Evolutionary conservation across 1,139 yeast genomes (phyloP).

Genomic region (Kodamaea ohmeri): DNA sequence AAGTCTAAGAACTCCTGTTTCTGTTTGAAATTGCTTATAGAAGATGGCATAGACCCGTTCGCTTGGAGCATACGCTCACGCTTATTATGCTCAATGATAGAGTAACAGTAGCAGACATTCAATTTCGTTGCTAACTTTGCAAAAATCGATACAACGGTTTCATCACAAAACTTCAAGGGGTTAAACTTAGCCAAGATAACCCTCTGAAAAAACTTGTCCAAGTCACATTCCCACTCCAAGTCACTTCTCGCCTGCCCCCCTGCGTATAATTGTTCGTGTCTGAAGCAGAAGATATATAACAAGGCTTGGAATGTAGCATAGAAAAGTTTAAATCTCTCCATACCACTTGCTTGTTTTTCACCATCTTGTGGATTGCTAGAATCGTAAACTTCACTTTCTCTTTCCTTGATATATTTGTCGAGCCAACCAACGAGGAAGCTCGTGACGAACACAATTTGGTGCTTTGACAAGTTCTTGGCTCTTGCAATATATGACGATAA

Average conservation of each 20-base stretch:
- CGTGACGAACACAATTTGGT: constrained; percentile 75
- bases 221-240: constrained; percentile 72
- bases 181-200: constrained; percentile 85
- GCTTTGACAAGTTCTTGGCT: constrained; percentile 67
- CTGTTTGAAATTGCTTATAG: constrained; percentile 43
- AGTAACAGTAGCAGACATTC: constrained; percentile 88
- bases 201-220: constrained; percentile 85
- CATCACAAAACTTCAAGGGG: constrained; percentile 90
- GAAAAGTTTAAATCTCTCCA: constrained; percentile 80
- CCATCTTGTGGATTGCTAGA: constrained; percentile 14
- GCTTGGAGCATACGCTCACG: constrained; percentile 53
- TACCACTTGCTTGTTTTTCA: constrained; percentile 42
- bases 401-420: constrained; percentile 71
- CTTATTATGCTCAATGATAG: constrained; percentile 88
- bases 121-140: constrained; percentile 90
- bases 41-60: constrained; percentile 30
- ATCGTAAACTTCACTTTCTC: constrained; percentile 75
- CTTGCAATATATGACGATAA: constrained; percentile 89
- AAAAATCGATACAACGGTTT: constrained; percentile 89
- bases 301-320: constrained; percentile 93
- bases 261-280: constrained; percentile 60
- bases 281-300: constrained; percentile 86
- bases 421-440: constrained; percentile 82
- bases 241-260: constrained; percentile 18
- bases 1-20: constrained; percentile 82